A percentile compares a stretch with the other conserved stretches of the same genome.
These are phyloP conservation scores for Draba incana DNA, from an alignment of 345 rosid genomes.

Conservation along the genomic window DNA sequence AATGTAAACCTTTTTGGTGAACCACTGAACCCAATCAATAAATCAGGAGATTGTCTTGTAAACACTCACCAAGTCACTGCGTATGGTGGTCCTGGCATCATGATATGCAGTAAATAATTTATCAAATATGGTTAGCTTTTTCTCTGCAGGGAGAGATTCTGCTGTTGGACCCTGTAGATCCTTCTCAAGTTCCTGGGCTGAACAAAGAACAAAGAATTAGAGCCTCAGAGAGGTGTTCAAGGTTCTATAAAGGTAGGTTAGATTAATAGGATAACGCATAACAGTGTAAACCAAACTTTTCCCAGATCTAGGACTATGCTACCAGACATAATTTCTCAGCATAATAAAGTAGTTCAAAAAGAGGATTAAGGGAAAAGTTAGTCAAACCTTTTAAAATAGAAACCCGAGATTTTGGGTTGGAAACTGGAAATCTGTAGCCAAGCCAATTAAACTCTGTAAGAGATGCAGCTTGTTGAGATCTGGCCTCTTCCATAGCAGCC, in stretches of 20 bases:
- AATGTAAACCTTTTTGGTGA: neutral
- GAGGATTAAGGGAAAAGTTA: conserved; percentile 12
- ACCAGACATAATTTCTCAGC: conserved; percentile 14
- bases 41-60: conserved; percentile 4
- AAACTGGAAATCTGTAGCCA: conserved; percentile 87
- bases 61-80: conserved; percentile 84
- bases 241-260: conserved; percentile 15
- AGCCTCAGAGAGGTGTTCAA: conserved; percentile 29
- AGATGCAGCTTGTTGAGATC: conserved; percentile 97
- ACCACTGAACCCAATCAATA: conserved; percentile 6
- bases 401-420: conserved; percentile 94
- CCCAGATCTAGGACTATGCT: conserved; percentile 3
- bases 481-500: conserved; percentile 99
- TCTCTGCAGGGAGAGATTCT: conserved; percentile 77
- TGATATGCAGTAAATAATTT: conserved; percentile 88
- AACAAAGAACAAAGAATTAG: conserved; percentile 36
- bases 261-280: conserved; percentile 11
- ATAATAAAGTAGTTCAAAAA: neutral
- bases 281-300: conserved; percentile 20
- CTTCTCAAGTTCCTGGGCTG: conserved; percentile 99
- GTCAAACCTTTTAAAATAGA: conserved; percentile 85
- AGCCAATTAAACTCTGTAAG: conserved; percentile 96
- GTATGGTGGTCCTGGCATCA: conserved; percentile 90
- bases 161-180: conserved; percentile 78
- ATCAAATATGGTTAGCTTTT: conserved; percentile 75